phyloP scores from a whole-genome alignment of 305 asterid species.

The Ilex paraguariensis region DNA sequence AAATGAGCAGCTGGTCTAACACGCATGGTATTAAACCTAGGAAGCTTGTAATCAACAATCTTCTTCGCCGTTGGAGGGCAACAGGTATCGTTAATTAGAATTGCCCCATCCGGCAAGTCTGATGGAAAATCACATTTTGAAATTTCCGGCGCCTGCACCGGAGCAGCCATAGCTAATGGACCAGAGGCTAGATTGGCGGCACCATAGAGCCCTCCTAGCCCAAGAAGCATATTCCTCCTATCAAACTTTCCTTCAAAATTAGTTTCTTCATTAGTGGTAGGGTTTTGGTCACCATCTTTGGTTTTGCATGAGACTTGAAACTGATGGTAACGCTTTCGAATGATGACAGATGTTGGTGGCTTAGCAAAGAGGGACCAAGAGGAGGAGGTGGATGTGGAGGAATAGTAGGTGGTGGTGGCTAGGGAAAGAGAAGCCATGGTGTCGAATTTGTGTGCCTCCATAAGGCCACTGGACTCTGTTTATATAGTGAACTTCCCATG shows the following conservation, averaged over 20 bases:
- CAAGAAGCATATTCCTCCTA: slow-evolving; percentile 45
- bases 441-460: neutral
- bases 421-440: slow-evolving; percentile 10
- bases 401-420: neutral
- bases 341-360: neutral
- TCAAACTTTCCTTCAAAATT: slow-evolving; percentile 20
- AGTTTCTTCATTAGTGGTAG: neutral
- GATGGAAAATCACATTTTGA: slow-evolving; percentile 31
- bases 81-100: slow-evolving; percentile 23
- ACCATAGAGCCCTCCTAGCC: slow-evolving; percentile 45
- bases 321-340: neutral
- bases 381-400: neutral
- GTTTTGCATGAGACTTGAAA: slow-evolving; percentile 22
- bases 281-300: neutral
- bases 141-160: slow-evolving; percentile 34
- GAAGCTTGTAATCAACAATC: slow-evolving; percentile 31
- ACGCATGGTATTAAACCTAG: slow-evolving; percentile 19
- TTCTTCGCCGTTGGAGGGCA: slow-evolving; percentile 27
- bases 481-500: too few relatives aligned
- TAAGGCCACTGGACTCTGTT: too few relatives aligned
- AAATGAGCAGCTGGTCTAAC: slow-evolving; percentile 43
- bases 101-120: slow-evolving; percentile 23
- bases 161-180: slow-evolving; percentile 23
- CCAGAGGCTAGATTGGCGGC: slow-evolving; percentile 21
- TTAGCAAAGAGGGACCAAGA: neutral